Base-by-base conservation (phyloP, 2,329 filamentous ascomycete species). In the Ophiocordyceps sinensis region DNA sequence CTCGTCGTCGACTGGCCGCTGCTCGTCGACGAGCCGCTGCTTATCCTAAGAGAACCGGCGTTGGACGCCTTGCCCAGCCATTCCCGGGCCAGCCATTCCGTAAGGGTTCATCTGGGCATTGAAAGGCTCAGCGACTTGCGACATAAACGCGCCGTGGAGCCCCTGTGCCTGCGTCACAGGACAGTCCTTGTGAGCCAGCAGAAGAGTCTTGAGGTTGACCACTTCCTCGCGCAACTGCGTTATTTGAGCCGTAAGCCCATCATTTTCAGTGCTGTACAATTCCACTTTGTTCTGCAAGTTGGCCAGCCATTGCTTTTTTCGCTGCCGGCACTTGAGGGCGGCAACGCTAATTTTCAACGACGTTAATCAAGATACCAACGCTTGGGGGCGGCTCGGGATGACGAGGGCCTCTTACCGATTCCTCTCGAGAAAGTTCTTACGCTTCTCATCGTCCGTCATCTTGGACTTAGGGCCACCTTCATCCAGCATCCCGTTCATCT, bases 401-500 rank as follows among this genome's bases (percentile, higher is more conserved):
- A 26, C 23, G 23, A 9, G 23, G 23, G 23, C 23, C 6, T 26
- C 77, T 53, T 77, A 94, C 89, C 89, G 79, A 61, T 98, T 98
- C 26, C 91, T 75, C 57, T 98, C 91, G 3, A 98, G 69, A 61
- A 98, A 98, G 59, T 96, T 98, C 66, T 93, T 94, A 35, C 91
- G 76, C 69, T 98, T 98, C 67, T 98, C 91, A 56, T 96, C 91
- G 43, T 96, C 91, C 0, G 88, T 95, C 86, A 95, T 94, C 68
- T 94, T 95, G 0, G 61, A 56, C 60, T 79, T 82, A 35, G 68
- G 76, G 38, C 75, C 67, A 28, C 69, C 71, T 6, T 75, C 69
- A 39, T 75, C 71, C 37, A 68, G 73, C 47, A 70, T 26, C 9
- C 23, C 55, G 9, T 77, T 72, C 21, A 66, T 67, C 5, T 65